Percentiles rank a stretch among this genome's conserved stretches.
Evolutionary conservation across 164 flowering plant genomes (phyloP).

Genomic region (Tetrastigma voinierianum): DNA sequence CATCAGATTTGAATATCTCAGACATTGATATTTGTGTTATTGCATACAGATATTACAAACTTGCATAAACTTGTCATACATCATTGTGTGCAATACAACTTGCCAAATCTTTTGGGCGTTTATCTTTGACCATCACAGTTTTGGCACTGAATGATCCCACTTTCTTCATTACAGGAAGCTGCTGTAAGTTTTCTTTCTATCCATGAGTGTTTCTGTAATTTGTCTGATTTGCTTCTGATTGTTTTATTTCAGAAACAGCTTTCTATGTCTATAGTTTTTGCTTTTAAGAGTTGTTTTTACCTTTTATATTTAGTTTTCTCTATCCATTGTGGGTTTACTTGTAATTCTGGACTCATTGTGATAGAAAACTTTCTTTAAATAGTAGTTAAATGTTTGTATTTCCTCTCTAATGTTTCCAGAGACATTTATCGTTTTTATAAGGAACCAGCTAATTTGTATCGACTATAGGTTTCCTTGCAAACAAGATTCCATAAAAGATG

Average conservation of each 20-base stretch:
- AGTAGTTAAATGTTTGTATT: no score
- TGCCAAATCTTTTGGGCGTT: slow-evolving; percentile 88
- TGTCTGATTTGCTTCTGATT: slow-evolving; percentile 4
- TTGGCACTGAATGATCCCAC: slow-evolving; percentile 53
- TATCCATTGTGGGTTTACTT: background rate
- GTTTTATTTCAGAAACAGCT: background rate
- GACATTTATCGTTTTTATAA: no score
- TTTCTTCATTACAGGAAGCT: slow-evolving; percentile 60
- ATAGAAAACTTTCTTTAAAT: background rate
- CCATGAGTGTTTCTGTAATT: slow-evolving; percentile 19
- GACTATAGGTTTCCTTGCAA: no score
- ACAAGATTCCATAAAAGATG: no score
- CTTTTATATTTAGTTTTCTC: slow-evolving; percentile 1
- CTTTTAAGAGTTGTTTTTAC: background rate
- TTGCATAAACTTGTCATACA: slow-evolving; percentile 65
- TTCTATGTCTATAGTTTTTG: background rate
- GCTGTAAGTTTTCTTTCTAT: slow-evolving; percentile 60
- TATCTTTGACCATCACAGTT: slow-evolving; percentile 70
- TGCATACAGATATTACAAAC: slow-evolving; percentile 37
- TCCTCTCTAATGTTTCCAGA: no score
- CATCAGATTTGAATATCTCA: slow-evolving; percentile 26
- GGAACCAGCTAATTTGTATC: no score
- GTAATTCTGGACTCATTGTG: background rate
- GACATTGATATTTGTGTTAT: slow-evolving; percentile 23
- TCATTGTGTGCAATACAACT: slow-evolving; percentile 59